Percentiles rank a stretch among this genome's conserved stretches.
Evolutionary conservation across 768 basidiomycete species (phyloP).

Genomic region (Naganishia vaughanmartiniae): DNA sequence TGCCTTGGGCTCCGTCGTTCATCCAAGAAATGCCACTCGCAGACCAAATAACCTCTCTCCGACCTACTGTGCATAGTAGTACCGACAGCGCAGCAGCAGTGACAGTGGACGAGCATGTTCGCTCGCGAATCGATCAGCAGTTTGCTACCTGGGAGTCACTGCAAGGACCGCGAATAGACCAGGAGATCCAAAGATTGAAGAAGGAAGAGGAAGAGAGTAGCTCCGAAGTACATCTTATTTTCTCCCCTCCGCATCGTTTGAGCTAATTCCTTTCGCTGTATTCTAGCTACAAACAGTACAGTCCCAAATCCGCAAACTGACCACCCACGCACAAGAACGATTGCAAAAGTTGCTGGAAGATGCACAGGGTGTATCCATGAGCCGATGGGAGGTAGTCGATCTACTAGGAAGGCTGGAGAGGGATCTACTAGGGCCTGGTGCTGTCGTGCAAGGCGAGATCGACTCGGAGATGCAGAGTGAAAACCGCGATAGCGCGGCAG

Average conservation of each 20-base stretch:
- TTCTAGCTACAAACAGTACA: slow-evolving; percentile 44
- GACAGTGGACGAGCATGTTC: not conserved
- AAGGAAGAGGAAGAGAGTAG: not conserved
- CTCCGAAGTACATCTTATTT: not conserved
- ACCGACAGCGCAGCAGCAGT: not conserved
- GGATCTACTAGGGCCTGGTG: slow-evolving; percentile 62
- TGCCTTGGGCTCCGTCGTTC: no score
- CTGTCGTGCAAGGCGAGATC: slow-evolving; percentile 19
- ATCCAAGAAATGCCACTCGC: not conserved
- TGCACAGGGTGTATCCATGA: slow-evolving; percentile 71
- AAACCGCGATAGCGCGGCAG: no score
- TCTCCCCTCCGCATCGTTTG: no score
- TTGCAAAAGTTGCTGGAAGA: slow-evolving; percentile 60
- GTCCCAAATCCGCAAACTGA: slow-evolving; percentile 51
- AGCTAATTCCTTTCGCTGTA: not conserved
- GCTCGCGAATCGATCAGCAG: slow-evolving; percentile 21
- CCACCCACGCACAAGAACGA: slow-evolving; percentile 57
- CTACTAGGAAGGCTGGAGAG: slow-evolving; percentile 68
- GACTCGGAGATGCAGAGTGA: not conserved
- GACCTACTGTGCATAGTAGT: not conserved
- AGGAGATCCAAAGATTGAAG: not conserved
- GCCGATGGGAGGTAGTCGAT: slow-evolving; percentile 73
- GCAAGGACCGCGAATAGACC: slow-evolving; percentile 40
- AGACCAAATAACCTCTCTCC: not conserved
- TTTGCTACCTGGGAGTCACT: slow-evolving; percentile 61